Evolutionary conservation across 257 asterid genomes (phyloP).

Genomic region (Parsonsia alboflavescens): DNA sequence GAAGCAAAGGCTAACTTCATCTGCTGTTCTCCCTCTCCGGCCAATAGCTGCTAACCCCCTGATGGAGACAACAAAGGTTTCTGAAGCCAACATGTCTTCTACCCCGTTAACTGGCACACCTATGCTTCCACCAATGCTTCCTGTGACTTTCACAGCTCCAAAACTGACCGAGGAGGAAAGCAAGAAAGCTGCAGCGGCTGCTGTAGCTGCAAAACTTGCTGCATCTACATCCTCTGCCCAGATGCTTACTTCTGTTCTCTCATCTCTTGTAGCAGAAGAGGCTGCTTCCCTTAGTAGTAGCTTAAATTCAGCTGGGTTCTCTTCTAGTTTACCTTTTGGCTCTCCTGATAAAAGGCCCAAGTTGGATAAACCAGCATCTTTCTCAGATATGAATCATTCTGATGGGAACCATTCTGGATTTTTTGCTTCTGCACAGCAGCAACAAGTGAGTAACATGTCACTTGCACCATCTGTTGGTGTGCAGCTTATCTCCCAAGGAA

Average conservation of each 20-base stretch:
- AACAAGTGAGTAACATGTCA: slow-evolving; percentile 37
- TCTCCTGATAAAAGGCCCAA: slow-evolving; percentile 61
- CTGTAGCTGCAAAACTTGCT: slow-evolving; percentile 87
- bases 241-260: slow-evolving; percentile 81
- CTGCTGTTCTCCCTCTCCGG: slow-evolving; percentile 18
- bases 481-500: slow-evolving; percentile 35
- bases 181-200: slow-evolving; percentile 84
- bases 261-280: slow-evolving; percentile 91
- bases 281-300: slow-evolving; percentile 70
- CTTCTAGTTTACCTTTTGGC: slow-evolving; percentile 33
- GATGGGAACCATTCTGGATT: slow-evolving; percentile 45
- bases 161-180: slow-evolving; percentile 55
- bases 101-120: slow-evolving; percentile 29
- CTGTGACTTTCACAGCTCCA: slow-evolving; percentile 34
- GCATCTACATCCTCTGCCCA: slow-evolving; percentile 91
- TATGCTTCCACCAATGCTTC: slow-evolving; percentile 30
- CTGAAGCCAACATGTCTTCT: slow-evolving; percentile 36
- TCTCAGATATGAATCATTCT: slow-evolving; percentile 36
- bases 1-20: slow-evolving; percentile 45
- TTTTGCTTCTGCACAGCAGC: slow-evolving; percentile 48
- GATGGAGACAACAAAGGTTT: slow-evolving; percentile 19
- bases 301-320: slow-evolving; percentile 31
- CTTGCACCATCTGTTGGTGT: slow-evolving; percentile 24
- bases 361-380: slow-evolving; percentile 45
- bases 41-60: slow-evolving; percentile 26